phyloP scores from a whole-genome alignment of 2,329 filamentous ascomycete species.

The Botrytis paeoniae region DNA sequence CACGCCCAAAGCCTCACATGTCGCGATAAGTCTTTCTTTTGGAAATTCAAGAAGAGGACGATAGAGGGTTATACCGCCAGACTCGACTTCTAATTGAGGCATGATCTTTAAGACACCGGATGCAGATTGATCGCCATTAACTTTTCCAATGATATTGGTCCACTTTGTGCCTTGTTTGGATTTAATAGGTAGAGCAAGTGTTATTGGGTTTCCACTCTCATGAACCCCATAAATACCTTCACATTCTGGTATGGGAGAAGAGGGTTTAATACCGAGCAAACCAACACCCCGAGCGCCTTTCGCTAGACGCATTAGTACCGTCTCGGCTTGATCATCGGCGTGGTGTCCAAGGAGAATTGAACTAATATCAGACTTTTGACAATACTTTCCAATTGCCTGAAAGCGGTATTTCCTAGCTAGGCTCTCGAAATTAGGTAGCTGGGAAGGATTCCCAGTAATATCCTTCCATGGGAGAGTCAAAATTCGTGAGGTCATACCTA shows the following conservation, averaged over 20 bases:
- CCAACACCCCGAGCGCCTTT: constrained; percentile 67
- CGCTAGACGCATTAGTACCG: constrained; percentile 74
- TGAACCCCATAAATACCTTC: constrained; percentile 69
- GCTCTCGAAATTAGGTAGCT: constrained; percentile 69
- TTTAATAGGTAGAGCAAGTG: not conserved
- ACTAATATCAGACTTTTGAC: constrained; percentile 49
- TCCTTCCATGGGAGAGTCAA: constrained; percentile 51
- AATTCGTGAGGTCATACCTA: constrained; percentile 34
- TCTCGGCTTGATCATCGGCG: constrained; percentile 87
- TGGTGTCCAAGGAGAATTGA: constrained; percentile 82
- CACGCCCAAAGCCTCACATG: constrained; percentile 65
- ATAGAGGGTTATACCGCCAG: constrained; percentile 63
- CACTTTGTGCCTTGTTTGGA: not conserved
- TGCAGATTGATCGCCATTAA: not conserved
- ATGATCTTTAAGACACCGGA: not conserved
- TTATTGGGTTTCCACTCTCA: constrained; percentile 52
- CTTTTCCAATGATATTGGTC: not conserved
- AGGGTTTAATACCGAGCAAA: constrained; percentile 64
- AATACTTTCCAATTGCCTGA: constrained; percentile 62
- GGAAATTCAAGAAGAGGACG: constrained; percentile 68
- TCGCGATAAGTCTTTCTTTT: constrained; percentile 71
- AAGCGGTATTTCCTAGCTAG: constrained; percentile 73
- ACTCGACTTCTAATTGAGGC: constrained; percentile 42
- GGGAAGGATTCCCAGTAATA: constrained; percentile 39
- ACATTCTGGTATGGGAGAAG: constrained; percentile 78